Evolutionary conservation across 352 stramenopile species (phyloP), one percentile per base, ranked within the genome.

Genomic region (Pythium grandisporangium): DNA sequence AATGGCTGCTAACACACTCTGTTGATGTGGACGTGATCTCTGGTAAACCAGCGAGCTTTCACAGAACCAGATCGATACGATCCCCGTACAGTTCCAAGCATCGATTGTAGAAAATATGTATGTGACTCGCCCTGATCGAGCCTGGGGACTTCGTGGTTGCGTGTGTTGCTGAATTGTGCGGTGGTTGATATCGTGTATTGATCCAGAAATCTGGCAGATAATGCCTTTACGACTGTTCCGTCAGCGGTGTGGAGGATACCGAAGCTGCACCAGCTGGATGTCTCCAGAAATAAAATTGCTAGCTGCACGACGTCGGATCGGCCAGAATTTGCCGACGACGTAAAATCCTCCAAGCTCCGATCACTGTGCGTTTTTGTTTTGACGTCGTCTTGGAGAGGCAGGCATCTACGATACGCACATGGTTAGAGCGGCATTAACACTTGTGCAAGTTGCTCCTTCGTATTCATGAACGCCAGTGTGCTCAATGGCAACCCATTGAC

Each of bases 41-140:
- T n/a, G n/a, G n/a, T n/a, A n/a, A n/a, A n/a, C n/a, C 13, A 54
- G 37, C 27, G 48, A 40, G 6, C 26, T 45, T 16, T 45, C 55
- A 41, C 33, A 45, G 17, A 71, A 71, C 29, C 39, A 36, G 16
- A 50, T 71, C 27, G 24, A 64, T 17, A 41, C 51, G 2, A 36
- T 71, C 3, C 61, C 64, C 21, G 37, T 54, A 2, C 63, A 75
- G 37, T 61, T 69, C 22, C 23, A 66, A 30, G 42, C 42, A 30
- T 63, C 51, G 8, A 27, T 14, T 13, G 68, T 75, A 27, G 49
- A 62, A 23, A 50, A 37, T n/a, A 35, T 75, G 63, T 75, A 52
- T 6, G 63, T 53, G n/a, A 14, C n/a, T n/a, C 20, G 23, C 25
- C 36, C 30, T 32, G 13, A 32, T 13, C 30, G 21, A 17, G 11